Evolutionary conservation across 2,329 filamentous ascomycete genomes (phyloP).

Genomic region (Pseudocercospora fuligena): DNA sequence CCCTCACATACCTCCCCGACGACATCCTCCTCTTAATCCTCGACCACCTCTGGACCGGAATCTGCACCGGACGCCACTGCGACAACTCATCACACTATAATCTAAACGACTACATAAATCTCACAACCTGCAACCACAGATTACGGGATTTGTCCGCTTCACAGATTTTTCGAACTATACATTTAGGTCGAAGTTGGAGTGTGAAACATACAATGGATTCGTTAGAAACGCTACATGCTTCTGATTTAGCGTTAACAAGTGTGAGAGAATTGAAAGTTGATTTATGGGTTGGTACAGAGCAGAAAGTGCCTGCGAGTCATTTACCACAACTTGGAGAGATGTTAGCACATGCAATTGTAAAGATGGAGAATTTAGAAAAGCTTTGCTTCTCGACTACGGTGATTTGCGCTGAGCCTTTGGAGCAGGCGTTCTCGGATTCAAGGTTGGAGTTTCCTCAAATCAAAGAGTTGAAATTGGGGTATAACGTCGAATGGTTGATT

Average conservation of each 20-base stretch:
- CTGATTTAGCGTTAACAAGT: neutral
- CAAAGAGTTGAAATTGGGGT: neutral
- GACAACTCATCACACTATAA: neutral
- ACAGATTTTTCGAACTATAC: neutral
- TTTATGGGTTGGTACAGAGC: slow-evolving; percentile 1
- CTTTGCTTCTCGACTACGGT: neutral
- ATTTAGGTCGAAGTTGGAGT: slow-evolving; percentile 9
- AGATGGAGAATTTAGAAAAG: neutral
- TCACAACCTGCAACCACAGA: neutral
- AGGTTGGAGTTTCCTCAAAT: neutral
- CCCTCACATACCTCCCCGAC: slow-evolving; percentile 12
- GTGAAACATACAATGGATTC: neutral
- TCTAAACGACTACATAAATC: neutral
- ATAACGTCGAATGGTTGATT: neutral
- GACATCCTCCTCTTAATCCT: slow-evolving; percentile 17
- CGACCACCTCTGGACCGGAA: slow-evolving; percentile 2
- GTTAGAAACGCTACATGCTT: neutral
- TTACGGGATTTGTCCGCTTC: neutral
- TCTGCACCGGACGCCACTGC: neutral
- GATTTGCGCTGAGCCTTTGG: neutral
- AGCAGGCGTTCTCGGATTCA: neutral
- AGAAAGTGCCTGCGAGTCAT: neutral
- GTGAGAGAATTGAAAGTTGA: neutral
- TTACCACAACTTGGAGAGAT: neutral
- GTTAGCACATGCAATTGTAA: neutral